Evolutionary conservation across 2,329 filamentous ascomycete species (phyloP), one percentile per base, ranked within the genome.

Genomic region (Clonostachys byssicola): DNA sequence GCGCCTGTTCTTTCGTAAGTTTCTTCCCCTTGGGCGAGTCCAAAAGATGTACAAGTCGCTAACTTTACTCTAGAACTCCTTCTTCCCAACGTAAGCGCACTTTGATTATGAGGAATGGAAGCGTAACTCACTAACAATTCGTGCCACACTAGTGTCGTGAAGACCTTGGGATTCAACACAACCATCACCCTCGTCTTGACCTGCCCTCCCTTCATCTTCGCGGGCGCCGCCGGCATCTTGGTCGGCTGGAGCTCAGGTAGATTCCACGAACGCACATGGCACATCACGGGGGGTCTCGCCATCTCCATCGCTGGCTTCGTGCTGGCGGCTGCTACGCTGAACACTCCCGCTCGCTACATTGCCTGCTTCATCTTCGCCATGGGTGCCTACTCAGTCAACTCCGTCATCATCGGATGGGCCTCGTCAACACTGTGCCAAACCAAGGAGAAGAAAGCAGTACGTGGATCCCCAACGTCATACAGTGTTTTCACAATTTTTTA

Each of bases 171-270:
- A 0, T 78, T 77, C 59, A 66, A 61, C 48, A 69, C 61, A 0
- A 78, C 72, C 2, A 65, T 76, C 43, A 78, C 76, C 1, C 65
- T 80, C 0, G 65, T 75, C 12, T 67, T 80, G 48, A 78, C 75
- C 6, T 74, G 71, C 48, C 77, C 77, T 0, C 77, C 77, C 0
- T 80, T 75, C 55, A 63, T 77, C 38, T 61, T 75, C 34, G 75
- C 75, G 2, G 74, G 73, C 12, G 66, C 63, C 0, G 67, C 68
- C 3, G 72, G 72, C 10, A 71, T 78, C 36, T 51, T 67, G 6
- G 69, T 72, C 10, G 74, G 72, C 2, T 77, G 72, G 69, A 75
- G 65, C 46, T 77, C 74, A 4, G 77, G 74, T 1, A 65, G 67
- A 3, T 59, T 71, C 44, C 68, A 75, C 44, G 73, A 77, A 52